A percentile compares a stretch with the other conserved stretches of the same genome.
Conservation (phyloP, 139 green algal genomes). For the Diplosphaera chodatii region DNA sequence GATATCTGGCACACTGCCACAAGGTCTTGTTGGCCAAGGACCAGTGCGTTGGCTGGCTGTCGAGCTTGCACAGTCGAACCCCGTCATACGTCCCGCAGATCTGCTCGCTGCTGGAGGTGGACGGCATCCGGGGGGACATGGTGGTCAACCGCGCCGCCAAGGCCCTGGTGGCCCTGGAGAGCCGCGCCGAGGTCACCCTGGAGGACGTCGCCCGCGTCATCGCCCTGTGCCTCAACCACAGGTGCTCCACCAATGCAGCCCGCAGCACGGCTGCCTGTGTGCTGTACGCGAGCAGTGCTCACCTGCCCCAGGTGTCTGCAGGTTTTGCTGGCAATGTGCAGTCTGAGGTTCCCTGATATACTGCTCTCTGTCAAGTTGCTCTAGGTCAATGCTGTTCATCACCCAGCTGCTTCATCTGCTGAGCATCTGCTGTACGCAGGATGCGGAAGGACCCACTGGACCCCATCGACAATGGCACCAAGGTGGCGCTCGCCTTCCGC, state of each 20-base stretch:
- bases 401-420: not conserved
- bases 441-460: slow-evolving; percentile 90
- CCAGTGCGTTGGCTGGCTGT: too few relatives aligned
- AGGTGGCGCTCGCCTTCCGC: slow-evolving; percentile 72
- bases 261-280: too few relatives aligned
- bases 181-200: slow-evolving; percentile 54
- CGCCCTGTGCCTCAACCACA: slow-evolving; percentile 78
- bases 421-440: slow-evolving; percentile 25
- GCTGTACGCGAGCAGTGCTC: not conserved
- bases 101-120: slow-evolving; percentile 81
- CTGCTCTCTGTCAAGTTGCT: too few relatives aligned
- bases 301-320: too few relatives aligned
- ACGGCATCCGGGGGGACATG: slow-evolving; percentile 91
- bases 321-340: too few relatives aligned
- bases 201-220: slow-evolving; percentile 76
- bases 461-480: slow-evolving; percentile 79
- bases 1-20: too few relatives aligned
- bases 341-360: too few relatives aligned
- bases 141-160: slow-evolving; percentile 72
- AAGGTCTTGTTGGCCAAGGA: too few relatives aligned
- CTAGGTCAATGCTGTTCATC: too few relatives aligned
- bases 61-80: too few relatives aligned
- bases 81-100: too few relatives aligned
- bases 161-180: slow-evolving; percentile 78
- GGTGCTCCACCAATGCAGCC: slow-evolving; percentile 31